Conservation (phyloP, 148 eudicot species). For the Rhododendron ovatum region DNA sequence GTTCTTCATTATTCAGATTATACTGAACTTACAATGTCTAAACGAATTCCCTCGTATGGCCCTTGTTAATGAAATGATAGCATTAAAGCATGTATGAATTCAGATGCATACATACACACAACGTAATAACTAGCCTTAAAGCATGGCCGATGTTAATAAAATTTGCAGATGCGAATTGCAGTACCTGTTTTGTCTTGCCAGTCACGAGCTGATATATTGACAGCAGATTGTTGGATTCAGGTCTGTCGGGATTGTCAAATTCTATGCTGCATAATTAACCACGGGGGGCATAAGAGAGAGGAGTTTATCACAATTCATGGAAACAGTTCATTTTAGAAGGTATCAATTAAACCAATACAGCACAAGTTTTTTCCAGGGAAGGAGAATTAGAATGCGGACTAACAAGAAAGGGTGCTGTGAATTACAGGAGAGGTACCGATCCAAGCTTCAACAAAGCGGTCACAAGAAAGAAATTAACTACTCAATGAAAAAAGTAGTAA, state of each 20-base stretch:
- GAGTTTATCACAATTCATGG: constrained; percentile 3
- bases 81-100: neutral
- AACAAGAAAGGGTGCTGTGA: neutral
- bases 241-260: constrained; percentile 59
- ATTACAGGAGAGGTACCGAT: too few relatives aligned
- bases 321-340: neutral
- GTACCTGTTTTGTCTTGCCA: constrained; percentile 85
- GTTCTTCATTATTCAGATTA: neutral
- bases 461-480: neutral
- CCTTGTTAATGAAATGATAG: neutral
- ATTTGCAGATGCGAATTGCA: neutral
- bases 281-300: neutral
- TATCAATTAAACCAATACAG: neutral
- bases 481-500: neutral
- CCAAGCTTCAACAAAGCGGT: too few relatives aligned
- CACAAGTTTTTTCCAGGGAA: neutral
- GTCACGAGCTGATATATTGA: constrained; percentile 83
- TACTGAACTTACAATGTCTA: neutral
- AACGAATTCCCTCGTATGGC: neutral
- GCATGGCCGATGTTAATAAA: neutral
- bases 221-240: constrained; percentile 95
- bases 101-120: neutral
- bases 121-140: neutral
- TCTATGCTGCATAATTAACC: constrained; percentile 20
- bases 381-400: neutral